A percentile compares a stretch with the other conserved stretches of the same genome.
Evolutionary conservation across 192 early-diverging fungal genomes (phyloP).

Genomic region (Mortierella antarctica): DNA sequence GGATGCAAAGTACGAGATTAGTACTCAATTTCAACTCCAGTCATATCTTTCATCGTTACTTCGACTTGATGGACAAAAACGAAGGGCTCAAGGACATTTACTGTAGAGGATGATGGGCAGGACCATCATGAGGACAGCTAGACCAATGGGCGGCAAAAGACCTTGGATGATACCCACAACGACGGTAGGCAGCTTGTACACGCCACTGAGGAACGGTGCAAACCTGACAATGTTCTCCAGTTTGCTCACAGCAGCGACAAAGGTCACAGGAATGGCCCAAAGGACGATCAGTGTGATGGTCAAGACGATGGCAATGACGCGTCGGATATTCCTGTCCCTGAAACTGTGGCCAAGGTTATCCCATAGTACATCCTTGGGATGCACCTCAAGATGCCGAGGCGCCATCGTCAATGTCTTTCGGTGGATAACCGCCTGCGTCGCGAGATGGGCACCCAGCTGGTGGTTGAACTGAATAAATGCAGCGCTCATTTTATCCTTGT

Average conservation of each 20-base stretch:
- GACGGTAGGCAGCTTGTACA: slow-evolving; percentile 54
- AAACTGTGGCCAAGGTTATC: slow-evolving; percentile 67
- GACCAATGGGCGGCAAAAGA: slow-evolving; percentile 74
- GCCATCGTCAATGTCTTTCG: slow-evolving; percentile 69
- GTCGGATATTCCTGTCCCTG: slow-evolving; percentile 63
- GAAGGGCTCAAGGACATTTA: slow-evolving; percentile 24
- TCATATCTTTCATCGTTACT: not conserved
- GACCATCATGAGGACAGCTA: slow-evolving; percentile 75
- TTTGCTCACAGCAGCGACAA: slow-evolving; percentile 66
- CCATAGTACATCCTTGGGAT: slow-evolving; percentile 83
- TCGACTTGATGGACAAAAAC: not conserved
- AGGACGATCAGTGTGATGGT: slow-evolving; percentile 66
- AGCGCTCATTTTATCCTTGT: slow-evolving; percentile 56
- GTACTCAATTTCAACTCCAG: not conserved
- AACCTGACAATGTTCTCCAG: slow-evolving; percentile 61
- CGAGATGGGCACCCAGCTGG: slow-evolving; percentile 80
- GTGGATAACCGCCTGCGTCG: slow-evolving; percentile 70
- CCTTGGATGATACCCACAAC: slow-evolving; percentile 75
- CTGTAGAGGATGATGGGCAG: slow-evolving; percentile 73
- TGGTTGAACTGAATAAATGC: slow-evolving; percentile 84
- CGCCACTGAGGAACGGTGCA: slow-evolving; percentile 61
- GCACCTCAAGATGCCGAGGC: slow-evolving; percentile 69
- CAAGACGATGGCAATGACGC: slow-evolving; percentile 63
- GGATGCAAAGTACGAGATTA: not conserved
- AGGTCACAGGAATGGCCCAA: slow-evolving; percentile 79